Base-by-base conservation (phyloP, 495 filamentous ascomycete genomes). In the Daldinia decipiens region DNA sequence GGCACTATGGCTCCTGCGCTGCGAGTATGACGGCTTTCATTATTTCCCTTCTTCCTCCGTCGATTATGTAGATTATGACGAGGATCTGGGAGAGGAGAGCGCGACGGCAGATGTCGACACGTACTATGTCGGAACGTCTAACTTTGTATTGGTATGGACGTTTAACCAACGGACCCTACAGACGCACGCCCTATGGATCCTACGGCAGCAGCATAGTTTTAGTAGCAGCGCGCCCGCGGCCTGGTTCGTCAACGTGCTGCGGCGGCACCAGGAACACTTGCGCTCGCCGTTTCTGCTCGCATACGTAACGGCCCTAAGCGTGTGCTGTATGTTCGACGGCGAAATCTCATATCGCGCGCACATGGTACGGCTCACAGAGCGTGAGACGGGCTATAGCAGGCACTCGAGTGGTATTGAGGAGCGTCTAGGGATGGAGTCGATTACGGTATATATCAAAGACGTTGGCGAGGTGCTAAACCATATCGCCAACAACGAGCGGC, bases 141-240 rank as follows among this genome's bases (percentile, higher is more conserved):
- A 59, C 56, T 75, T 73, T 52, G 71, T 65, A 52, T 68, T 76
- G 15, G 62, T 70, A 40, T 76, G 74, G 71, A 68, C 74, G 2
- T 76, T 66, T 45, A 58, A 74, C 45, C 57, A 56, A 13, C 38
- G 26, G 12, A 64, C 29, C 0, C 55, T 39, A 29, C 39, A 29
- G 9, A 76, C 74, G 32, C 55, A 47, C 29, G 74, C 71, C 12
- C 54, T 76, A 2, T 62, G 62, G 52, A 67, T 76, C 34, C 45
- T 67, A 0, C 54, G 74, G 26, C 60, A 66, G 52, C 60, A 57
- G 45, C 55, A 59, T 40, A 68, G 57, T 39, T 43, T 54, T 34
- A 38, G 32, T 4, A 59, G 21, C 26, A 73, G 66, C 50, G 57
- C 40, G 39, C 57, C 70, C 9, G 56, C 52, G n/a, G 65, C 61